Evolutionary conservation across 225 moss, liverwort and hornwort species (phyloP), one percentile per base, ranked within the genome.

Genomic region (Lunularia cruciata): DNA sequence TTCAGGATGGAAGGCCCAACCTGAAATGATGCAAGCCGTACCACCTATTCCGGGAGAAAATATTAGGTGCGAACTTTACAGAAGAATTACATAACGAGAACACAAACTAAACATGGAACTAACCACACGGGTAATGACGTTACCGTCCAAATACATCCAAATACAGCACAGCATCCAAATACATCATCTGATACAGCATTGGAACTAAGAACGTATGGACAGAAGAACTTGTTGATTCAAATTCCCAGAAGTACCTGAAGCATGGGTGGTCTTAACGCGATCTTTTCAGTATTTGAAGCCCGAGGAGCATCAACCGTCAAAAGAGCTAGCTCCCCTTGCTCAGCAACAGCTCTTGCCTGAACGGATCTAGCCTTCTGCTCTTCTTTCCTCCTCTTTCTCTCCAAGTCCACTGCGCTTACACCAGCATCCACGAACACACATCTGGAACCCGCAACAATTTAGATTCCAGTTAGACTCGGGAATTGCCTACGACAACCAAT

Each of bases 401-500:
- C 93, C 77, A 99, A 79, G 76, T 99, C 98, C 38, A 93, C 38
- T 35, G 86, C 88, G 84, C 83, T 99, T 62, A 99, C 84, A 57
- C 98, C 98, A 57, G 91, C 91, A 84, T 99, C 98, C 69, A 99
- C 98, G 86, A 99, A 99, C 23, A 99, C 91, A 76, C 98, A 99
- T 78, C 98, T 93, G 80, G 65, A 53, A 72, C 13, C 18, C 6
- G n/a, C n/a, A n/a, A n/a, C n/a, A n/a, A n/a, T n/a, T n/a, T n/a
- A n/a, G n/a, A n/a, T n/a, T n/a, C n/a, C n/a, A n/a, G n/a, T n/a
- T n/a, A n/a, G n/a, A n/a, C n/a, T n/a, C n/a, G n/a, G n/a, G n/a
- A n/a, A n/a, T n/a, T n/a, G n/a, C n/a, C n/a, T n/a, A n/a, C n/a
- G n/a, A n/a, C n/a, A n/a, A n/a, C n/a, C n/a, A n/a, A n/a, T n/a